Base-by-base conservation (phyloP, 2,329 filamentous ascomycete genomes). In the Aspergillus japonicus region DNA sequence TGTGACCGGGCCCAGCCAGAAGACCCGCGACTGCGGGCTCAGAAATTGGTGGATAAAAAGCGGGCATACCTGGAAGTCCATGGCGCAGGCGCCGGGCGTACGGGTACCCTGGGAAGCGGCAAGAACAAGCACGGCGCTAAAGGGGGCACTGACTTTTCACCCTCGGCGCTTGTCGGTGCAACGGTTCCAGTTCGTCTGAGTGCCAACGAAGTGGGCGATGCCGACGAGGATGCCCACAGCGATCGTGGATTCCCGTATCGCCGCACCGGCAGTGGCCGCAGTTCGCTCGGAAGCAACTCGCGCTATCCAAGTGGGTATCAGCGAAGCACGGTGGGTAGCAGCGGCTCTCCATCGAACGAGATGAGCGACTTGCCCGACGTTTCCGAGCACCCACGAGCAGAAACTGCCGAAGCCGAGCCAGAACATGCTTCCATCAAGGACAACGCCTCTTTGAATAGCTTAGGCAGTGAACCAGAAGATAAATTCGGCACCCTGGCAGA, bases 141-240 rank as follows among this genome's bases (percentile, higher is more conserved):
- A 73, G 88, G 87, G 47, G 85, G 91, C 4, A 87, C 90, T 8
- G 88, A 91, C 44, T 96, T 96, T 74, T 87, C 88, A 10, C 89
- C 90, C 2, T 89, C 88, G 59, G 93, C 94, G 61, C 77, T 88
- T 57, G 81, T 85, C 58, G 89, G 91, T 61, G 89, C 88, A 47
- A 92, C 92, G 57, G 93, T 98, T 44, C 95, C 95, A 2, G 87
- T 97, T 77, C 88, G 95, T 48, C 82, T 99, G 63, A 96, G 91
- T 73, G 94, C 95, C n/a, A 96, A 91, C 54, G 95, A 99, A 75
- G 91, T 98, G 14, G 92, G 96, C 69, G 92, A 91, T 66, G 92
- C 89, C 65, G 91, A 93, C 68, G 91, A 88, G 52, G 87, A 89
- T 47, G 73, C 76, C 16, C 75, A 66, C 65, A 78, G 73, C 64